A percentile compares a stretch with the other conserved stretches of the same genome.
Evolutionary conservation across 768 basidiomycete genomes (phyloP).

Genomic region (Hypholoma fasciculare): DNA sequence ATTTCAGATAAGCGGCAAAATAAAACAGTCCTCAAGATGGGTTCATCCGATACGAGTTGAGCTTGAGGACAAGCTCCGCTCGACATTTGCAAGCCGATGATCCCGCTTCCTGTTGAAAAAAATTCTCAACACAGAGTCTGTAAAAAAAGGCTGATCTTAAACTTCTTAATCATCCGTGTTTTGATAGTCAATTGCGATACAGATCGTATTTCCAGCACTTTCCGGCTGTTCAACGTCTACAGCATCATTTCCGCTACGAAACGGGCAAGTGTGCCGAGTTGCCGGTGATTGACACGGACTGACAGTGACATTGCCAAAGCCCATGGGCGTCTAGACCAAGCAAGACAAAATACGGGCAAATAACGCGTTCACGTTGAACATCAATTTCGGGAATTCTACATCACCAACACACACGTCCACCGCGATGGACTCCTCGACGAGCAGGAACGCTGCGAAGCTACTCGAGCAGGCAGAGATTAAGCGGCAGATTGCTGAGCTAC

Average conservation of each 20-base stretch:
- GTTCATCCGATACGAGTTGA: no score
- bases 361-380: constrained; percentile 8
- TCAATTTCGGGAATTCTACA: constrained; percentile 6
- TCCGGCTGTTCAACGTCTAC: not conserved
- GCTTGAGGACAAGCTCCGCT: no score
- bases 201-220: not conserved
- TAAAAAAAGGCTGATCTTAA: no score
- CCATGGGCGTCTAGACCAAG: constrained; percentile 2
- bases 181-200: no score
- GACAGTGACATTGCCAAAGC: no score
- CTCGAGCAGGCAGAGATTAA: constrained; percentile 49
- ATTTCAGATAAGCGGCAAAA: no score
- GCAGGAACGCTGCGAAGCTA: constrained; percentile 36
- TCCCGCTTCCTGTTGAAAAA: no score
- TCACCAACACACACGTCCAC: not conserved
- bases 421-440: constrained; percentile 57
- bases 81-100: no score
- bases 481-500: constrained; percentile 53
- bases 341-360: not conserved
- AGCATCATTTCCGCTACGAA: not conserved
- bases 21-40: no score
- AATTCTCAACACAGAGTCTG: no score
- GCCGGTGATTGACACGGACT: not conserved
- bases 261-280: not conserved
- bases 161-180: no score